These are phyloP conservation scores for Amaranthus palmeri DNA, from an alignment of 148 eudicot species.

Conservation along the genomic window DNA sequence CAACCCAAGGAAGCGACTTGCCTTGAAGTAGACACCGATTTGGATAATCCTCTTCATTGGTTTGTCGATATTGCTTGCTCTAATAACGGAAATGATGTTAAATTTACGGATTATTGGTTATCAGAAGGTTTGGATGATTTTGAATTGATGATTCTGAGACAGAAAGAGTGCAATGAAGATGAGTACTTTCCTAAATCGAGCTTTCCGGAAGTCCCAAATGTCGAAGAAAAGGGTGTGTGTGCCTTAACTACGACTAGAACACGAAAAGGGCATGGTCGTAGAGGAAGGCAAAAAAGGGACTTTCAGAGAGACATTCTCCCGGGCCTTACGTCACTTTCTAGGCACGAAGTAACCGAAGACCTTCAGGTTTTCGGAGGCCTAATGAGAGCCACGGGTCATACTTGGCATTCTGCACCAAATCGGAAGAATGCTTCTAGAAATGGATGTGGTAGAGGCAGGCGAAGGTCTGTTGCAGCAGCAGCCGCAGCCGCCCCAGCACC, in stretches of 20 bases:
- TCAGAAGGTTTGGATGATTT: conserved; percentile 51
- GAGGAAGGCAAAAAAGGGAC: conserved; percentile 81
- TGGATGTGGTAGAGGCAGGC: conserved; percentile 62
- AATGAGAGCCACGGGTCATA: conserved; percentile 84
- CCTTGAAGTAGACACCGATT: conserved; percentile 26
- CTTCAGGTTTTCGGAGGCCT: conserved; percentile 80
- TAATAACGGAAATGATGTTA: conserved; percentile 24
- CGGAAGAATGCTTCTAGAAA: conserved; percentile 51
- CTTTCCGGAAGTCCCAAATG: conserved; percentile 36
- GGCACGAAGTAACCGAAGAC: conserved; percentile 92
- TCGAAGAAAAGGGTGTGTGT: conserved; percentile 37
- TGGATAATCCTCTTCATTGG: conserved; percentile 46
- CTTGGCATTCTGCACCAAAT: conserved; percentile 54
- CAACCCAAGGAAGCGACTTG: conserved; percentile 11
- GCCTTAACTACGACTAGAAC: conserved; percentile 30
- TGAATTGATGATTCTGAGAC: conserved; percentile 60
- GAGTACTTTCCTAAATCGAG: conserved; percentile 76
- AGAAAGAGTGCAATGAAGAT: conserved; percentile 47
- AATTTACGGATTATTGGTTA: conserved; percentile 18
- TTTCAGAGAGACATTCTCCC: conserved; percentile 93
- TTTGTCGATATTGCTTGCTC: conserved; percentile 50
- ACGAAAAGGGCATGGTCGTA: conserved; percentile 59
- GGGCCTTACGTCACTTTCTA: conserved; percentile 64
- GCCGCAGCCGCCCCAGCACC: too few species aligned
- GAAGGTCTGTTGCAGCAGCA: conserved; percentile 29